Evolutionary conservation across 1,284 basidiomycete genomes (phyloP), one percentile per base, ranked within the genome.

Genomic region (Cryptococcus sp.): DNA sequence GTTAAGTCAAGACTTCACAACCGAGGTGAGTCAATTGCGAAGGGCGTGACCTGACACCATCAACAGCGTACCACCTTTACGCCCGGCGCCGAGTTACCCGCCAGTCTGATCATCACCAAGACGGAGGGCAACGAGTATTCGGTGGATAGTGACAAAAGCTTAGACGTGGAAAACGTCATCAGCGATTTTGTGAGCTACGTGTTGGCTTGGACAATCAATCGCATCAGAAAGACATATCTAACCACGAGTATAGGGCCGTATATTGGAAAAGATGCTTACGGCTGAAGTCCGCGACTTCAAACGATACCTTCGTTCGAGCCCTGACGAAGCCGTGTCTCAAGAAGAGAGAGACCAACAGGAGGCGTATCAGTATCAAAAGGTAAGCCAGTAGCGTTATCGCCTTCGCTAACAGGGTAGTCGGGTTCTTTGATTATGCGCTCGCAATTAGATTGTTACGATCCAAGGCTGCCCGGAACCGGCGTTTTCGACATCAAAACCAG

Each of bases 401-500:
- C 22, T 16, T 41, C 15, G 45, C 37, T 45, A 48, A 43, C 37
- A 22, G 5, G n/a, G 13, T 40, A 93, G 88, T 87, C 86, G 2
- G 79, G 84, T 2, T 84, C 83, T 13, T 87, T 98, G 62, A 81
- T 98, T 47, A 92, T 97, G 88, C 89, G 95, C 17, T 96, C 93
- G 0, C 95, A 99, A 75, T 83, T 99, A 11, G 95, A 99, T 74
- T 94, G 93, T 68, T 79, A 86, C 1, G 90, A 98, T 70, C 68
- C 78, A 38, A 84, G 89, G 34, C 78, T 99, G 19, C 94, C 94
- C 1, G 91, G 93, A 1, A 87, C 87, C 0, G 91, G 91, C 25
- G 87, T 95, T 0, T 99, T 99, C 67, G 95, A 99, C 73, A 87
- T 99, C 76, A 99, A 99, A 78, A 98, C 95, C 0, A 85, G 94